Evolutionary conservation across 75 land plant species (phyloP).

Genomic region (Pseudotsuga menziesii): DNA sequence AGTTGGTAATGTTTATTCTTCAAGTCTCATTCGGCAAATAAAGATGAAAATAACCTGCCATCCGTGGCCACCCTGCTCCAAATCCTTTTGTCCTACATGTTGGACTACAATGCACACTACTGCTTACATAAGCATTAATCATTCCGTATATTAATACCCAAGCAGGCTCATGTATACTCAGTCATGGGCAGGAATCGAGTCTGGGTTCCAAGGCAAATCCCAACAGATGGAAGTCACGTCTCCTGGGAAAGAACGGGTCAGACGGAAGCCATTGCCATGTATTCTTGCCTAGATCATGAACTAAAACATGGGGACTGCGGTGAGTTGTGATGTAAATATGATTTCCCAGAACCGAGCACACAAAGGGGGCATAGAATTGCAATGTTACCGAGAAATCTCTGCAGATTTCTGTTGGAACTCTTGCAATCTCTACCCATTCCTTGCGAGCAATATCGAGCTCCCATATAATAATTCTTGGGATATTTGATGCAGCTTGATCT

Average conservation of each 20-base stretch:
- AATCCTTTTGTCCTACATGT: too few relatives aligned
- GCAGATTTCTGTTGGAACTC: conserved; percentile 14
- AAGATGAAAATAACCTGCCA: too few relatives aligned
- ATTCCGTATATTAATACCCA: too few relatives aligned
- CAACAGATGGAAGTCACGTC: conserved; percentile 23
- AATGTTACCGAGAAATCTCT: conserved; percentile 9
- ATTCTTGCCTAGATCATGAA: conserved; percentile 10
- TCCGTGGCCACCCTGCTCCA: too few relatives aligned
- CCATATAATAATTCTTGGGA: conserved; percentile 2
- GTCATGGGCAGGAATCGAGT: conserved; percentile 2
- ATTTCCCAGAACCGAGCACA: conserved; percentile 19
- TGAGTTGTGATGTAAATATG: conserved; percentile 22
- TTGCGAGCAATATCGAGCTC: conserved; percentile 6
- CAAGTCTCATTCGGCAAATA: too few relatives aligned
- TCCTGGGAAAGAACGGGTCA: conserved; percentile 23
- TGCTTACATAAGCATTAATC: too few relatives aligned
- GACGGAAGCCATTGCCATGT: conserved; percentile 26
- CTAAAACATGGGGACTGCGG: conserved; percentile 16
- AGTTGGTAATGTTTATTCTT: too few relatives aligned
- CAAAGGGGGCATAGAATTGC: conserved; percentile 19
- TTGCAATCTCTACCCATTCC: conserved; percentile 17
- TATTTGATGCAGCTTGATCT: neutral
- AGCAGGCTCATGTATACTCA: too few relatives aligned
- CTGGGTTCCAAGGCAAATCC: conserved; percentile 28
- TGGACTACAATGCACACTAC: too few relatives aligned